A percentile compares a stretch with the other conserved stretches of the same genome.
phyloP scores from a whole-genome alignment of 352 stramenopile genomes.

The Globisporangium ultimum region DNA sequence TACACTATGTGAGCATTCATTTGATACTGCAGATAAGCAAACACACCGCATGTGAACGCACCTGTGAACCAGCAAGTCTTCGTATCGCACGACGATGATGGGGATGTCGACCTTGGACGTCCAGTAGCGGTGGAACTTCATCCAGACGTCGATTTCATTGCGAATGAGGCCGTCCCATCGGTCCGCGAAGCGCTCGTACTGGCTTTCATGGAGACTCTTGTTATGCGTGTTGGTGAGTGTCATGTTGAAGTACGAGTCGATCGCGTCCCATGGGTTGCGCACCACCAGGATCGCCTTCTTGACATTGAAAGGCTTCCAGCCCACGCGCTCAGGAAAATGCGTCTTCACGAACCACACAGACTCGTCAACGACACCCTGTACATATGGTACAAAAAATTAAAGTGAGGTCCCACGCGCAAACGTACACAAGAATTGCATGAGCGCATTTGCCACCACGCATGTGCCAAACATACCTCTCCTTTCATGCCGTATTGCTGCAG shows the following conservation, averaged over 20 bases:
- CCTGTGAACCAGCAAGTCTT: constrained; percentile 84
- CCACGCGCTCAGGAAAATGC: constrained; percentile 96
- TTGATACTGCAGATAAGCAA: background rate
- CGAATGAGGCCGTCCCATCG: constrained; percentile 88
- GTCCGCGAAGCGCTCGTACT: constrained; percentile 86
- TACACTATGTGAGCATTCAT: background rate
- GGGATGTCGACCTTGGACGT: constrained; percentile 85
- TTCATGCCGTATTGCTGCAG: constrained; percentile 89
- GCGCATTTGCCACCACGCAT: background rate
- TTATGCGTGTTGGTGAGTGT: constrained; percentile 93
- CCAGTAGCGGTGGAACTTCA: constrained; percentile 91
- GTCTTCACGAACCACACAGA: constrained; percentile 97
- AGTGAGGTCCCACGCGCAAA: no score
- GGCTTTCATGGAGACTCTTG: constrained; percentile 82
- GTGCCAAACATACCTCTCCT: constrained; percentile 39
- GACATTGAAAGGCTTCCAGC: constrained; percentile 77
- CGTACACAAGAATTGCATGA: no score
- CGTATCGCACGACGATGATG: constrained; percentile 91
- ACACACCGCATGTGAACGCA: constrained; percentile 13
- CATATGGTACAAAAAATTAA: no score
- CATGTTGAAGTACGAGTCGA: constrained; percentile 99
- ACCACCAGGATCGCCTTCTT: constrained; percentile 87
- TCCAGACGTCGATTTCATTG: constrained; percentile 91
- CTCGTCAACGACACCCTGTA: constrained; percentile 93
- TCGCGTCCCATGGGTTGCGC: constrained; percentile 97